Conservation (phyloP, 2,329 filamentous ascomycete genomes). For the Purpureocillium lavendulum region DNA sequence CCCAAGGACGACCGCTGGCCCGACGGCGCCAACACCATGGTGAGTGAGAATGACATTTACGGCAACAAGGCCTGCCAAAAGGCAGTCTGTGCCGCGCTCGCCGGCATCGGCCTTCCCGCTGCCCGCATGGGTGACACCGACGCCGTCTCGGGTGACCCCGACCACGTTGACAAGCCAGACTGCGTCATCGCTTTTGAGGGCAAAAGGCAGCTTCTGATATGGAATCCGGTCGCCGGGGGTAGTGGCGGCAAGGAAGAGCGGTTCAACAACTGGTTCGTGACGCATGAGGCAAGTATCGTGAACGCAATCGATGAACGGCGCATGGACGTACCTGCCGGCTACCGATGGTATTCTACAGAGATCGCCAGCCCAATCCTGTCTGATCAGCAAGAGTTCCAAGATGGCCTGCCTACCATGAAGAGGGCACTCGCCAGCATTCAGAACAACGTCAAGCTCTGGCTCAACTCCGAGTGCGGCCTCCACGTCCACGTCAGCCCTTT, state of each 20-base stretch:
- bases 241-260: not conserved
- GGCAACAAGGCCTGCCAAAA: not conserved
- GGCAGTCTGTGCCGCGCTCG: conserved; percentile 12
- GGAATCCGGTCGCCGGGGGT: not conserved
- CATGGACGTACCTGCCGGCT: conserved; percentile 5
- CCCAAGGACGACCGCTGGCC: conserved; percentile 2
- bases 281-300: not conserved
- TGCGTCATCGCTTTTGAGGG: not conserved
- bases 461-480: conserved; percentile 16
- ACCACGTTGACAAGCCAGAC: not conserved
- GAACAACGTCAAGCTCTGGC: conserved; percentile 11
- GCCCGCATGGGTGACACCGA: not conserved
- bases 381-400: conserved; percentile 9
- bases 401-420: conserved; percentile 12
- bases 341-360: conserved; percentile 16
- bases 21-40: not conserved
- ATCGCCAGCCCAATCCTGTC: conserved; percentile 16
- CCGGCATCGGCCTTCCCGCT: conserved; percentile 10
- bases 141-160: not conserved
- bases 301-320: not conserved
- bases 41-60: conserved; percentile 5
- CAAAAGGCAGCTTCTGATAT: not conserved
- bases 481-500: conserved; percentile 16
- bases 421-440: conserved; percentile 10
- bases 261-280: conserved; percentile 1